Evolutionary conservation across 768 basidiomycete species (phyloP).

Genomic region (Tricholoma sp.): DNA sequence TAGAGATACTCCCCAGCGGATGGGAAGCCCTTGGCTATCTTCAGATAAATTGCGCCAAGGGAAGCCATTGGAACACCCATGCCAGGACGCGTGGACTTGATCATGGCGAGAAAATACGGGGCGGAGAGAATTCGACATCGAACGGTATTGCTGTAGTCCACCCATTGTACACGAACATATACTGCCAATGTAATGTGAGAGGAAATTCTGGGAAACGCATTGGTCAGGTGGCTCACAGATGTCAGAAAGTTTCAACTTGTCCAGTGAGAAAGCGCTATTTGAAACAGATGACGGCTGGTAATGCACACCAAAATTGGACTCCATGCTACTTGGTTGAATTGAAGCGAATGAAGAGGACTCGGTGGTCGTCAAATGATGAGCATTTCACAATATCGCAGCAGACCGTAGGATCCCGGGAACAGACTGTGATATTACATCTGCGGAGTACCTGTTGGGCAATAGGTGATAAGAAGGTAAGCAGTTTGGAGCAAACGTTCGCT

Average conservation of each 20-base stretch:
- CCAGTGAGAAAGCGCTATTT: not conserved
- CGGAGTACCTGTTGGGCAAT: too few species aligned
- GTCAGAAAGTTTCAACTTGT: not conserved
- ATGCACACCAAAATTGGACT: not conserved
- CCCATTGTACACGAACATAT: constrained; percentile 62
- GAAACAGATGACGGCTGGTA: not conserved
- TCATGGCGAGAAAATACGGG: constrained; percentile 46
- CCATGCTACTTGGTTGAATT: not conserved
- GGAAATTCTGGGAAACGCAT: not conserved
- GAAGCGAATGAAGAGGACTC: too few species aligned
- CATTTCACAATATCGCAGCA: too few species aligned
- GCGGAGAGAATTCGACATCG: constrained; percentile 58
- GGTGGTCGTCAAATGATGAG: too few species aligned
- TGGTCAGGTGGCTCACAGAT: not conserved
- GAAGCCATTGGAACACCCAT: constrained; percentile 40
- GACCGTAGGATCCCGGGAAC: too few species aligned
- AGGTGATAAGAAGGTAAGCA: too few species aligned
- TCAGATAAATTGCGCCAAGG: constrained; percentile 48
- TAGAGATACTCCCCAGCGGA: constrained; percentile 56
- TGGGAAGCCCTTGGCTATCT: constrained; percentile 39
- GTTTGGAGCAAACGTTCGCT: too few species aligned
- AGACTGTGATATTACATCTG: too few species aligned
- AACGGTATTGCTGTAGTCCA: constrained; percentile 54
- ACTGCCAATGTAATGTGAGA: not conserved
- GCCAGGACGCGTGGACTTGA: constrained; percentile 48